Percentiles rank a stretch among this genome's conserved stretches.
These are phyloP conservation scores for Lycium ferocissimum DNA, from an alignment of 257 asterid species.

Conservation along the genomic window DNA sequence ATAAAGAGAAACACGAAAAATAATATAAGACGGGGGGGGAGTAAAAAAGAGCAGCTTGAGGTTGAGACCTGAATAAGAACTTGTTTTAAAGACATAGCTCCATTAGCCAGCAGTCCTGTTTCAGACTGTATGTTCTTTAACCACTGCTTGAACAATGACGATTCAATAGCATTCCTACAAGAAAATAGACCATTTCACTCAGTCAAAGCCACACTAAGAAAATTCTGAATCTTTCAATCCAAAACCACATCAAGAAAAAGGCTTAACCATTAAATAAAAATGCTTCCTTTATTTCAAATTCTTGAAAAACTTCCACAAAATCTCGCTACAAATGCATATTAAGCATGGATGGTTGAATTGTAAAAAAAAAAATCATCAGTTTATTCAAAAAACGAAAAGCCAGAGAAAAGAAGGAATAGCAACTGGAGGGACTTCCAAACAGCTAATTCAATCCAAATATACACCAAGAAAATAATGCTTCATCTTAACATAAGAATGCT, in stretches of 20 bases:
- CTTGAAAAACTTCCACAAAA: no score
- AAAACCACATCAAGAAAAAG: no score
- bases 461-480: not conserved
- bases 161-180: constrained; percentile 86
- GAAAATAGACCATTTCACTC: constrained; percentile 21
- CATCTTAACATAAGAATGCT: not conserved
- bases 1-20: no score
- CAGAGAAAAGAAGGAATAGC: not conserved
- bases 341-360: no score
- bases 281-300: no score
- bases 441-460: not conserved
- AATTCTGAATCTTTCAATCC: not conserved
- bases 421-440: constrained; percentile 1
- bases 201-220: not conserved
- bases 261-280: no score
- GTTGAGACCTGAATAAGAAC: constrained; percentile 75
- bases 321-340: no score
- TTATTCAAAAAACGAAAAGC: no score
- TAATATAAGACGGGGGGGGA: no score
- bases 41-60: not conserved
- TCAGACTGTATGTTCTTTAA: constrained; percentile 71
- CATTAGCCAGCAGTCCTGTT: constrained; percentile 71
- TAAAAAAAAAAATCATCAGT: no score
- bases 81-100: constrained; percentile 65
- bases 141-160: constrained; percentile 84